Base-by-base conservation (phyloP, 805 yeast species). In the Myxozyma nipponensis region DNA sequence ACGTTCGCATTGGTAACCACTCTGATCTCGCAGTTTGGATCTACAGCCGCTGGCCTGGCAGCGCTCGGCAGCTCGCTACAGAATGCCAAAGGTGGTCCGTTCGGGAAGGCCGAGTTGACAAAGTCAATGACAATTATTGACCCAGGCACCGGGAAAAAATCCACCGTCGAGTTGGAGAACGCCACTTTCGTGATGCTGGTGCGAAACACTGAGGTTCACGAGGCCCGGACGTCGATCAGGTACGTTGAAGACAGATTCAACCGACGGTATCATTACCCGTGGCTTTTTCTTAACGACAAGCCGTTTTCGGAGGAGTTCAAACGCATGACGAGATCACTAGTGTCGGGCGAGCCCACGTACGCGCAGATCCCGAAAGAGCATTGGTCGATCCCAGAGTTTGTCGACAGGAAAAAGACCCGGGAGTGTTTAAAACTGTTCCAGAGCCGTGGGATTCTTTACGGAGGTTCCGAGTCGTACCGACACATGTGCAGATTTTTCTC, bases 401-500 rank as follows among this genome's bases (percentile, higher is more conserved):
- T 84, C 48, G 83, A 84, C 62, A 70, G 68, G 50, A 73, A 72
- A 2, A 70, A 66, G 55, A 81, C 83, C 28, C 72, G 71, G 3
- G 62, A 65, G 44, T 69, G 74, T 10, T 70, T 84, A 47, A 63
- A 70, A 45, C 63, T 66, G 44, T 74, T 81, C 80, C 44, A 48
- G 13, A 67, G 70, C 5, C 62, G 72, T 32, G 64, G 69, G 19
- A 73, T 82, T 24, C 70, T 76, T 10, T 84, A 84, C 63, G 89
- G 83, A 15, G 78, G 70, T 13, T 72, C 77, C 15, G 77, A 78
- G 47, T 71, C 80, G 17, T 86, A 86, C 64, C 72, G 91, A 56
- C 84, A 82, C 64, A 86, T 86, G 95, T 85, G 95, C 66, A 80
- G 88, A 41, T 85, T 81, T 69, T 83, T 84, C 66, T 75, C 83